Evolutionary conservation across 495 filamentous ascomycete species (phyloP).

Genomic region (Patellaria atrata): DNA sequence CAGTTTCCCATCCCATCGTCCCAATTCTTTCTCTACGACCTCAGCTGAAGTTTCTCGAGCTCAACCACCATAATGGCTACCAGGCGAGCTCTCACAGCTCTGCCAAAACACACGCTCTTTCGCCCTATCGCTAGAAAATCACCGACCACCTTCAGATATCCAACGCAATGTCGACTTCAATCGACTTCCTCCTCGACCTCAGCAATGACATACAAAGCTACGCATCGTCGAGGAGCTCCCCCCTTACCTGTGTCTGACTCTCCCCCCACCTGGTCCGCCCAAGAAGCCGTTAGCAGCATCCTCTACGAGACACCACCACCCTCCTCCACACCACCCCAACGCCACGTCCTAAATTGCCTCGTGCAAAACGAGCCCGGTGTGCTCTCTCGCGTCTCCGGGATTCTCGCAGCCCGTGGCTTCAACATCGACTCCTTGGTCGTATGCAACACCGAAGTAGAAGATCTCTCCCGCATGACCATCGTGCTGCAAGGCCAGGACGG

Average conservation of each 20-base stretch:
- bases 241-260: slow-evolving; percentile 64
- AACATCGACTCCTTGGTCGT: slow-evolving; percentile 98
- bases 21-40: too few relatives aligned
- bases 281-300: slow-evolving; percentile 91
- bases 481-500: slow-evolving; percentile 91
- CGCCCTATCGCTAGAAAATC: slow-evolving; percentile 2
- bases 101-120: slow-evolving; percentile 14
- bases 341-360: slow-evolving; percentile 92
- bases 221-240: slow-evolving; percentile 73
- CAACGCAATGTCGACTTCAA: slow-evolving; percentile 13
- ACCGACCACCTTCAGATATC: slow-evolving; percentile 9
- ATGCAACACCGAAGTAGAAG: slow-evolving; percentile 95
- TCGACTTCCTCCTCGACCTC: slow-evolving; percentile 59
- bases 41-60: too few relatives aligned
- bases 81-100: slow-evolving; percentile 24
- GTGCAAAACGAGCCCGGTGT: slow-evolving; percentile 99
- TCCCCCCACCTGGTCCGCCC: slow-evolving; percentile 77
- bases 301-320: slow-evolving; percentile 93
- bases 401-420: slow-evolving; percentile 90
- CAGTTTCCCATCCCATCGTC: too few relatives aligned
- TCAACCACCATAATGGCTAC: slow-evolving; percentile 23
- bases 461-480: slow-evolving; percentile 96
- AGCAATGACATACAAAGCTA: slow-evolving; percentile 91
- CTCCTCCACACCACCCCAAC: slow-evolving; percentile 71
- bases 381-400: slow-evolving; percentile 87